Conservation (phyloP, 2,329 filamentous ascomycete genomes). For the Dactylellina drechsleri region DNA sequence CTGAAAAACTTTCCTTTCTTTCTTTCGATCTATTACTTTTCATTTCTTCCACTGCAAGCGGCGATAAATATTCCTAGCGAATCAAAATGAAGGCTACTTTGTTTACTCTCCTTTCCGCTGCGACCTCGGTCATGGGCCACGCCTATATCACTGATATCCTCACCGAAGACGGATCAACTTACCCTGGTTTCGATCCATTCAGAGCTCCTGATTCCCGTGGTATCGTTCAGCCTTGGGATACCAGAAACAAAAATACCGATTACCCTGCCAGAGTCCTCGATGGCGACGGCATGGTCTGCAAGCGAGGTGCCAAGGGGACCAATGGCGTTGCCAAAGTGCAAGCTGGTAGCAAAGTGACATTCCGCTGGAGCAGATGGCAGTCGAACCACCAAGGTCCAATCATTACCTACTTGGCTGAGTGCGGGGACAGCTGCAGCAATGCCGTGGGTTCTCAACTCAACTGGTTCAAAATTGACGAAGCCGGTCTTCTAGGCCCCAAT, state of each 20-base stretch:
- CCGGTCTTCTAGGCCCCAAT: constrained; percentile 60
- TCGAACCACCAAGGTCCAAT: constrained; percentile 65
- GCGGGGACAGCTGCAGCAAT: constrained; percentile 62
- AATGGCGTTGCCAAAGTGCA: constrained; percentile 62
- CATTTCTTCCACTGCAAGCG: neutral
- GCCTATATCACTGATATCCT: constrained; percentile 54
- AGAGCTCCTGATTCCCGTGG: constrained; percentile 49
- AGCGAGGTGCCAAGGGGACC: constrained; percentile 63
- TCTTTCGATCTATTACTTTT: constrained; percentile 1
- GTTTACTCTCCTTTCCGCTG: constrained; percentile 44
- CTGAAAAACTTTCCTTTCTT: neutral
- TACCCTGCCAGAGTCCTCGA: constrained; percentile 21
- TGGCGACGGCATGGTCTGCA: constrained; percentile 66
- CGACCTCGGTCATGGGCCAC: constrained; percentile 50
- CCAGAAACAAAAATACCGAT: constrained; percentile 22
- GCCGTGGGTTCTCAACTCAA: constrained; percentile 63
- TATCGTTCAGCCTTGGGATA: constrained; percentile 59
- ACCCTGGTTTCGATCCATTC: constrained; percentile 52
- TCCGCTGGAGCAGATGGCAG: constrained; percentile 67
- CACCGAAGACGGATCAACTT: constrained; percentile 31
- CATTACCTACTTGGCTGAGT: constrained; percentile 65
- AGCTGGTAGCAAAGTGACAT: constrained; percentile 64
- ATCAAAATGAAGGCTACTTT: constrained; percentile 54
- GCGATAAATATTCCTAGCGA: neutral
- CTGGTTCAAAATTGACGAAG: constrained; percentile 65